Base-by-base conservation (phyloP, 495 filamentous ascomycete species). In the Cetradonia linearis region DNA sequence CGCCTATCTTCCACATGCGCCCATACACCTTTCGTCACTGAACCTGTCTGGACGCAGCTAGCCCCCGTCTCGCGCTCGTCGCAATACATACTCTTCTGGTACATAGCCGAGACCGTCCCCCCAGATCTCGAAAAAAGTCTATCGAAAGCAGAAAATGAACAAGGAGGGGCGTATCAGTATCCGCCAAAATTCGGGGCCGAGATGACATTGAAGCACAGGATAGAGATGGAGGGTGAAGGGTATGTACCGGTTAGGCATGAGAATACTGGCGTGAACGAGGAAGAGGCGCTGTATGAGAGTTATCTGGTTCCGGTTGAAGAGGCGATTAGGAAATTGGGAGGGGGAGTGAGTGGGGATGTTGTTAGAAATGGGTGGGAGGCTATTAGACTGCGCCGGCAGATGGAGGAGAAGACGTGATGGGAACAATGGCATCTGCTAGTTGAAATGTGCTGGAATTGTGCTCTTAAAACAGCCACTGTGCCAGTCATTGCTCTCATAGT, bases 51-150 rank as follows among this genome's bases (percentile, higher is more conserved):
- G 74, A 73, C 66, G 31, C 72, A 78, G 56, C 30, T 78, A 30
- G 42, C 69, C 20, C 73, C 73, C 2, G 37, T 73, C 58, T 58
- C 44, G 0, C 44, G 50, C 0, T 62, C 59, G 9, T 53, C 33
- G 16, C 76, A 78, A 62, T 79, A 79, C 60, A 59, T 79, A 7
- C 67, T 77, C 3, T 77, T 72, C 59, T 79, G 76, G 76, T 78
- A 76, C 63, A 72, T 76, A 34, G 74, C 75, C 11, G 76, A 79
- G 59, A 79, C 76, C 2, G 63, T 79, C n/a, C 71, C 74, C n/a
- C 68, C 68, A 27, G 66, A 70, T 2, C 54, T 74, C 5, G 75
- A 76, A 62, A 38, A 42, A 52, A 38, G 50, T 23, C 46, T 68
- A 38, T 63, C 53, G 13, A 27, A 48, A 8, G 47, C 31, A 20